A percentile compares a stretch with the other conserved stretches of the same genome.
phyloP scores from a whole-genome alignment of 169 alveolate species.

The Plasmodium berghei region DNA sequence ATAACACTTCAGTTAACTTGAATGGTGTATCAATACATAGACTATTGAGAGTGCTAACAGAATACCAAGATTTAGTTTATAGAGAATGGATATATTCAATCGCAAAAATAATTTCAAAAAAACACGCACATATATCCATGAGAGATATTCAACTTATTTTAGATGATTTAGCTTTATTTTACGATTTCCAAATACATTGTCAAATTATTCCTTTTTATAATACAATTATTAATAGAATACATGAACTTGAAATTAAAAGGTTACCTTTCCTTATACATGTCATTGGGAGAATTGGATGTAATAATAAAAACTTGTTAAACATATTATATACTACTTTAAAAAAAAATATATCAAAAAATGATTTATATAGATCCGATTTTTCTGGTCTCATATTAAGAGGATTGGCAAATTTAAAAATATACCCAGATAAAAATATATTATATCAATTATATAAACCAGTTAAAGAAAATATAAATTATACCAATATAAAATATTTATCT shows the following conservation, averaged over 20 bases:
- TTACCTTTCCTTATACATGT: constrained; percentile 85
- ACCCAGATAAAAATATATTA: constrained; percentile 81
- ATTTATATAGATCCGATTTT: constrained; percentile 80
- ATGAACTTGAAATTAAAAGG: constrained; percentile 82
- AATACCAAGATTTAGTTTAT: constrained; percentile 84
- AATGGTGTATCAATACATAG: constrained; percentile 78
- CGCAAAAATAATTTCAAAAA: constrained; percentile 80
- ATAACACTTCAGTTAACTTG: constrained; percentile 44
- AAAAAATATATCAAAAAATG: constrained; percentile 74
- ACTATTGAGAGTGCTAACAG: constrained; percentile 83
- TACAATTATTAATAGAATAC: constrained; percentile 77
- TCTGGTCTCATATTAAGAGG: constrained; percentile 85
- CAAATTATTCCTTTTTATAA: constrained; percentile 79
- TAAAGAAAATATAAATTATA: constrained; percentile 75
- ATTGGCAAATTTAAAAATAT: constrained; percentile 79
- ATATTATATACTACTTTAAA: constrained; percentile 76
- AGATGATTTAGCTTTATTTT: constrained; percentile 85
- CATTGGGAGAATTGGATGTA: constrained; percentile 84
- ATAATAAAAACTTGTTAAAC: constrained; percentile 78
- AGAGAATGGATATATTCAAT: constrained; percentile 86
- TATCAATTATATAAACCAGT: constrained; percentile 78
- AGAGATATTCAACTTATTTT: constrained; percentile 85
- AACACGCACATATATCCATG: constrained; percentile 84
- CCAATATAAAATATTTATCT: constrained; percentile 84
- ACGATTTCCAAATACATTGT: constrained; percentile 85